Percentiles rank a stretch among this genome's conserved stretches.
phyloP scores from a whole-genome alignment of 805 yeast species.

The Candida mattraensis region DNA sequence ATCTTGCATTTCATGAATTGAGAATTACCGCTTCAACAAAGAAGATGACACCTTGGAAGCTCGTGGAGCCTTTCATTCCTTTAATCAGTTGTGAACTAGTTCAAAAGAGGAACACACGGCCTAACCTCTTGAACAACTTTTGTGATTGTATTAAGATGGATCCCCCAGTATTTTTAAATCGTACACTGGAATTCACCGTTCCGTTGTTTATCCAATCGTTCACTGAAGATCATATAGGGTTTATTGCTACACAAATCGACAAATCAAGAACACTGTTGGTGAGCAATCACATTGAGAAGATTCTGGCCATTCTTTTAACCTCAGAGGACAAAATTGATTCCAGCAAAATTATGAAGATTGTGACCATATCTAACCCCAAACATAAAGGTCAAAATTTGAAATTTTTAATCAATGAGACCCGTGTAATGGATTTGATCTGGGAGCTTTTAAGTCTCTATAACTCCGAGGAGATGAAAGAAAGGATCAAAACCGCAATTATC shows the following conservation, averaged over 20 bases:
- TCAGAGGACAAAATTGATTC: conserved; percentile 50
- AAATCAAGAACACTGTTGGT: conserved; percentile 48
- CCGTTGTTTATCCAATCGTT: conserved; percentile 74
- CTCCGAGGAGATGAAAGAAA: conserved; percentile 24
- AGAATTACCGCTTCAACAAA: conserved; percentile 56
- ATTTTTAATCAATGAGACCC: conserved; percentile 32
- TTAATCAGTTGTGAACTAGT: conserved; percentile 65
- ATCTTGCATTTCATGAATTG: conserved; percentile 67
- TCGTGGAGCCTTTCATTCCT: conserved; percentile 78
- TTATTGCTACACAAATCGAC: conserved; percentile 56
- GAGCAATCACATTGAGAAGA: conserved; percentile 46
- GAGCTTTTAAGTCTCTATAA: conserved; percentile 45
- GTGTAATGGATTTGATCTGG: conserved; percentile 36
- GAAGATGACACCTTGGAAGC: conserved; percentile 69
- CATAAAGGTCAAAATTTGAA: conserved; percentile 35
- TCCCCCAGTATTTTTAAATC: conserved; percentile 55
- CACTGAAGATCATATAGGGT: conserved; percentile 60
- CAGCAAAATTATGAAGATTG: conserved; percentile 48
- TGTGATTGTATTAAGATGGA: conserved; percentile 67
- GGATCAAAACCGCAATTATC: conserved; percentile 44
- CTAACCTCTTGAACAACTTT: conserved; percentile 55
- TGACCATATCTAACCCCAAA: conserved; percentile 53
- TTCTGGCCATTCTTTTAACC: conserved; percentile 58
- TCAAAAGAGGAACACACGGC: conserved; percentile 47
- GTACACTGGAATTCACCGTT: conserved; percentile 72